Base-by-base conservation (phyloP, 257 asterid species). In the Apocynum venetum region DNA sequence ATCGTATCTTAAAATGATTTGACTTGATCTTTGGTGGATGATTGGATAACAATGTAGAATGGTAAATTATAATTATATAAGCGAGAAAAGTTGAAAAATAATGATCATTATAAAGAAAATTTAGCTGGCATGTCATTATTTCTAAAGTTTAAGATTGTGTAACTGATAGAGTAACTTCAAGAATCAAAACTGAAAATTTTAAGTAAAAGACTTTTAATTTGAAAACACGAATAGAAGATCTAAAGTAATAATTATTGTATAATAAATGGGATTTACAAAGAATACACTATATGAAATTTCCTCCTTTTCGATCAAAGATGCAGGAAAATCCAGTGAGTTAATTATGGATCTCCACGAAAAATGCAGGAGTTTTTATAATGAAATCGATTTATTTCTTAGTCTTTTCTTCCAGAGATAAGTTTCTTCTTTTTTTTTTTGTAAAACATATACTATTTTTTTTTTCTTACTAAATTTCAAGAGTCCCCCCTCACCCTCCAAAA, bases 401-500 rank as follows among this genome's bases (percentile, higher is more conserved):
- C 47, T 44, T 44, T 6, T 44, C 47, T 44, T 25, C 31, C 31
- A 25, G 31, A 25, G 31, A 25, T 25, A 25, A 25, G 31, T 25
- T 25, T 25, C 6, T 44, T 44, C 6, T 46, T 49, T 49, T 8
- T 49, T 49, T 9, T 10, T 49, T 8, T 49, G 53, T 6, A 49
- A 8, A 46, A 6, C 6, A 44, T 46, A 7, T 49, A 49, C 2
- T 49, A 1, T 7, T 49, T 49, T 49, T 48, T 48, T 8, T 49
- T 49, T 49, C 8, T 49, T 49, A 6, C 11, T 10, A 25, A 25
- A 25, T 49, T 49, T 49, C 1, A 19, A 3, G 14, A 41, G 47
- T 67, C 74, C 40, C 7, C 55, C 17, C 71, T 71, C 75, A 10
- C 84, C 52, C 78, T 19, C 57, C 75, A 41, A 78, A 84, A 73